These are phyloP conservation scores for Nakazawaea siamensis DNA, from an alignment of 805 yeast species.

Conservation along the genomic window DNA sequence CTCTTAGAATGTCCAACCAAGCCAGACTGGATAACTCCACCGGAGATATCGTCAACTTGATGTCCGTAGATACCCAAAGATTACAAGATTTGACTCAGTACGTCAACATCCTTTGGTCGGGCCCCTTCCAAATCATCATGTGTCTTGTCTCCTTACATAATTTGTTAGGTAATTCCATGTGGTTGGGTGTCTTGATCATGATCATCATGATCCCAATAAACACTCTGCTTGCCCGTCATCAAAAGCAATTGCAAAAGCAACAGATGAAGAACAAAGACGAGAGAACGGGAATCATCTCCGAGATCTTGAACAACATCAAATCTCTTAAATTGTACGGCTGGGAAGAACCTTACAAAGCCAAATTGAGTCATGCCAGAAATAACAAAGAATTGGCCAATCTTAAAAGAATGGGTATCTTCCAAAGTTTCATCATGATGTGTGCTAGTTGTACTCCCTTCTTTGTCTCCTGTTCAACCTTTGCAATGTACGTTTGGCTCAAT, in stretches of 20 bases:
- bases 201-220: conserved; percentile 74
- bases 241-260: conserved; percentile 64
- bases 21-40: conserved; percentile 65
- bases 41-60: conserved; percentile 89
- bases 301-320: conserved; percentile 84
- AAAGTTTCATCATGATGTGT: conserved; percentile 64
- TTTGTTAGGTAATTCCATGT: conserved; percentile 82
- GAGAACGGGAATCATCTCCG: conserved; percentile 83
- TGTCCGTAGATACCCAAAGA: conserved; percentile 92
- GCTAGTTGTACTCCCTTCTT: conserved; percentile 85
- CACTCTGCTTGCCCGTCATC: conserved; percentile 55
- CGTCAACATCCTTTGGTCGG: conserved; percentile 81
- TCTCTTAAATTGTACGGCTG: conserved; percentile 91
- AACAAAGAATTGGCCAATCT: conserved; percentile 76
- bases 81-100: conserved; percentile 75
- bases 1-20: conserved; percentile 63
- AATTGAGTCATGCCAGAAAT: conserved; percentile 76
- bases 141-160: conserved; percentile 69
- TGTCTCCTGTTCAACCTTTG: conserved; percentile 87
- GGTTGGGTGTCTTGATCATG: conserved; percentile 88
- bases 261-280: conserved; percentile 91
- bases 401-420: conserved; percentile 61
- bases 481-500: conserved; percentile 56
- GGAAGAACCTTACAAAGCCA: conserved; percentile 80
- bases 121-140: conserved; percentile 78